These are phyloP conservation scores for Cutaneotrichosporon sp. DNA, from an alignment of 1,284 basidiomycete species.

Conservation along the genomic window DNA sequence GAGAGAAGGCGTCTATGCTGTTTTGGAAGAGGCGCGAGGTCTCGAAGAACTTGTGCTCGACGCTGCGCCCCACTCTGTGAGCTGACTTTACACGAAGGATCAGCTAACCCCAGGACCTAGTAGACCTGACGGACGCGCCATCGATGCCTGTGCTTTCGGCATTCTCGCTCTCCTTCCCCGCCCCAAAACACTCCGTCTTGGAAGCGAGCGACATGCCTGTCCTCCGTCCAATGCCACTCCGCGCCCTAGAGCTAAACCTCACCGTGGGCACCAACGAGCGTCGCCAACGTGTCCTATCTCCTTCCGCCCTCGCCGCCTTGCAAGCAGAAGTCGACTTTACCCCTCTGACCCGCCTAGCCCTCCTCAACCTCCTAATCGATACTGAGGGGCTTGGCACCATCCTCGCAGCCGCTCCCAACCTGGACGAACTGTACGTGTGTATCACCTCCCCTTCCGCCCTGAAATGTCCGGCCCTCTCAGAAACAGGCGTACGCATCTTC, in stretches of 20 bases:
- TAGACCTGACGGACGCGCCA: conserved; percentile 34
- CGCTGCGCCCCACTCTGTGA: conserved; percentile 39
- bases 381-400: conserved; percentile 22
- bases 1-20: conserved; percentile 33
- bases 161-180: conserved; percentile 38
- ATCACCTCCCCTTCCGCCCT: conserved; percentile 24
- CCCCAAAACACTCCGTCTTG: conserved; percentile 9
- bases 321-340: conserved; percentile 26
- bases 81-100: background rate
- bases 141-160: conserved; percentile 27
- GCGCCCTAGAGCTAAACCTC: conserved; percentile 38
- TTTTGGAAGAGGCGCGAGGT: conserved; percentile 30
- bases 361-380: conserved; percentile 39
- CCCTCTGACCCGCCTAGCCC: conserved; percentile 31
- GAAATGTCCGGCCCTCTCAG: conserved; percentile 20
- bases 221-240: conserved; percentile 29
- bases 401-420: conserved; percentile 18
- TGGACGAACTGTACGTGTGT: conserved; percentile 44
- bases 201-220: conserved; percentile 34
- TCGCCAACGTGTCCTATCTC: conserved; percentile 25
- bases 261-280: conserved; percentile 12
- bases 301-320: conserved; percentile 21
- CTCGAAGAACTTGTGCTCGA: conserved; percentile 47
- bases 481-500: conserved; percentile 29
- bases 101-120: conserved; percentile 28